Base-by-base conservation (phyloP, 805 yeast genomes). In the Ogataea pilisensis region DNA sequence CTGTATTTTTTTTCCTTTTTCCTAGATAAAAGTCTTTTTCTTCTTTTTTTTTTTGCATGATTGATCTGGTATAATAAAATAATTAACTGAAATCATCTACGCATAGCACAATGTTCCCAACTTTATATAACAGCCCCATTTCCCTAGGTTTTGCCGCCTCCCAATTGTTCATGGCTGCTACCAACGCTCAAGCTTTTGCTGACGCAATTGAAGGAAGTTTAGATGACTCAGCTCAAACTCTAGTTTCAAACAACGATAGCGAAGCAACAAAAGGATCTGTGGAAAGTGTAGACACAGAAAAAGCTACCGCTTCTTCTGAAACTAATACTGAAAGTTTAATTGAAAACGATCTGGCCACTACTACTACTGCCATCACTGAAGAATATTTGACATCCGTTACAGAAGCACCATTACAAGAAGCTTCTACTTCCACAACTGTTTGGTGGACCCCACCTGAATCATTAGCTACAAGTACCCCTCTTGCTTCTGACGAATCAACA, bases 371-470 rank as follows among this genome's bases (percentile, higher is more conserved):
- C 3, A 31, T 30, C 16, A 34, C 38, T n/a, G 34, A 25, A 11
- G 31, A 9, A 14, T 27, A 8, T 14, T 9, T 9, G 3, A 31
- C 39, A 29, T 11, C 41, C 8, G 31, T 13, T 13, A 26, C 29
- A 5, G 20, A 18, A 26, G 22, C 16, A 16, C 38, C n/a, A n/a
- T n/a, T 16, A 27, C 17, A 14, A 21, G 26, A 33, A 8, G 30
- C 32, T 16, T 13, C 32, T 16, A 27, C 32, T 14, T 19, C 35
- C 17, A 44, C 55, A 2, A 45, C 58, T 5, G 44, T 44, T n/a
- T 50, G 50, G 50, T 46, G 50, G 49, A 45, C 55, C 13, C 39
- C 37, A 2, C 21, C 43, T 4, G 26, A 36, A 5, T 24, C 45
- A 11, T 37, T 53, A 9, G 38, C 43, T 1, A 20, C 46, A 21